Conservation (phyloP, 345 rosid genomes). For the Syzygium aqueum region DNA sequence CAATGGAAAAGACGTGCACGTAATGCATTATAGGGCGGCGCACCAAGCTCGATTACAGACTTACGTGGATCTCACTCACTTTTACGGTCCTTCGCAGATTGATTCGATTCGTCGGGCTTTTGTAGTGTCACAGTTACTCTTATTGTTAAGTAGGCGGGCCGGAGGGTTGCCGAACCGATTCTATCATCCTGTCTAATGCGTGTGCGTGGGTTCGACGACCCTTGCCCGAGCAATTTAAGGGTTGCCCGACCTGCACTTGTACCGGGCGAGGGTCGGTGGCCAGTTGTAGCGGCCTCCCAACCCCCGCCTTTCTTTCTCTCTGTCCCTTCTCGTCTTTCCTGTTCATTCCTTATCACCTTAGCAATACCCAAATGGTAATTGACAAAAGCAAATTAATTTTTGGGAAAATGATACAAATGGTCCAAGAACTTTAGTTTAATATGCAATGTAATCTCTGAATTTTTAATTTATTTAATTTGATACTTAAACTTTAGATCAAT, state of each 20-base stretch:
- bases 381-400: too few species aligned
- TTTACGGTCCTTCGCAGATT: not conserved
- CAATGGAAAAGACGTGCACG: not conserved
- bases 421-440: too few species aligned
- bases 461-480: too few species aligned
- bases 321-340: not conserved
- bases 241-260: not conserved
- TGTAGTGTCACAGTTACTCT: not conserved
- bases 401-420: too few species aligned
- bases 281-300: not conserved
- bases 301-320: not conserved
- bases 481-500: too few species aligned
- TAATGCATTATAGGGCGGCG: not conserved
- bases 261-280: not conserved
- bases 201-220: not conserved
- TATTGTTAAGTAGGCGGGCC: not conserved
- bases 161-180: too few species aligned
- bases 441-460: too few species aligned
- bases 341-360: too few species aligned
- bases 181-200: rapidly evolving
- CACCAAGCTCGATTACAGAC: not conserved
- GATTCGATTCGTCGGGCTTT: not conserved
- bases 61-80: not conserved
- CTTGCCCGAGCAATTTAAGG: not conserved
- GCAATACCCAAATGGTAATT: too few species aligned